Conservation (phyloP, 805 yeast species). For the Yarrowia sp. region DNA sequence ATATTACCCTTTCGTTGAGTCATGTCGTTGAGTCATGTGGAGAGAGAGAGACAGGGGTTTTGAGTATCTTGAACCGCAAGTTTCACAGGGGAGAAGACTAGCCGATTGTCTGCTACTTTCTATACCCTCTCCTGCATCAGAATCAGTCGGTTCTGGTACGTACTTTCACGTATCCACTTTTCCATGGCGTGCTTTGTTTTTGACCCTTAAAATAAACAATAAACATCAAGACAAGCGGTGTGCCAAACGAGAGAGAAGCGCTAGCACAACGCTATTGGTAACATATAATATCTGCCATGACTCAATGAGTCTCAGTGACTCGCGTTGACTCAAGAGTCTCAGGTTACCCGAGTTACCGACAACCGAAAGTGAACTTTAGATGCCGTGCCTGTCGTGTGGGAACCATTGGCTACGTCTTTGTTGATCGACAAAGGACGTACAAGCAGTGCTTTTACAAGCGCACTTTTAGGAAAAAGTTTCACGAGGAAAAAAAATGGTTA, state of each 20-base stretch:
- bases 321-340: neutral
- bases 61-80: too few relatives aligned
- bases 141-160: too few relatives aligned
- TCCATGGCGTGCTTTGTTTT: too few relatives aligned
- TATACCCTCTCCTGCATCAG: neutral
- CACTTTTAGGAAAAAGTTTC: neutral
- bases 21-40: conserved; percentile 12
- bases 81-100: too few relatives aligned
- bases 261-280: neutral
- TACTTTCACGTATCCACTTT: too few relatives aligned
- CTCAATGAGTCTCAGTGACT: neutral
- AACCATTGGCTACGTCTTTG: neutral
- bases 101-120: too few relatives aligned
- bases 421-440: neutral
- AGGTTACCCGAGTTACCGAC: neutral
- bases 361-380: neutral
- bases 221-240: neutral
- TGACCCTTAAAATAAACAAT: neutral
- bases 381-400: neutral
- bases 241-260: neutral
- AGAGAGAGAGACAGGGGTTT: neutral
- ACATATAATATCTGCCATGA: neutral
- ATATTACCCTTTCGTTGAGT: conserved; percentile 14
- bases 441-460: too few relatives aligned
- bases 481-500: neutral